Conservation (phyloP, 2,329 filamentous ascomycete species). For the Dactylonectria macrodidyma region DNA sequence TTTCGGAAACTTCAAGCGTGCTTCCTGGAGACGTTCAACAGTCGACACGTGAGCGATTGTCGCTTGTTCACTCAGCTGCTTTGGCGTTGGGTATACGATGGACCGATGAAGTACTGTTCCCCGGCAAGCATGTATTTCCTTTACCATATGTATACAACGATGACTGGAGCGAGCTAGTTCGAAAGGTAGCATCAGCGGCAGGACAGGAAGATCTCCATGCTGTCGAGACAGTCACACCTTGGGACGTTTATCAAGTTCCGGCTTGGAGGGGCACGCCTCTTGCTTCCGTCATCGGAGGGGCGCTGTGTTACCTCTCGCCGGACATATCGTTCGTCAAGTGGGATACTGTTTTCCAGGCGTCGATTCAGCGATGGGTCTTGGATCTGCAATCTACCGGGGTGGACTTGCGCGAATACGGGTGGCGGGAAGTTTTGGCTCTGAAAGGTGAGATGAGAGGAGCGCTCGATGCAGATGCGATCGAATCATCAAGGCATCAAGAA, state of each 20-base stretch:
- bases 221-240: slow-evolving; percentile 39
- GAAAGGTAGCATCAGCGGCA: not conserved
- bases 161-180: slow-evolving; percentile 28
- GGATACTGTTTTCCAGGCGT: slow-evolving; percentile 37
- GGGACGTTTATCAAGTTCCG: slow-evolving; percentile 42
- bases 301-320: slow-evolving; percentile 42
- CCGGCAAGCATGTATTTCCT: not conserved
- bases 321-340: slow-evolving; percentile 30
- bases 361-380: slow-evolving; percentile 36
- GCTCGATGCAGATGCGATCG: slow-evolving; percentile 39
- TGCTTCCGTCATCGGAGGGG: slow-evolving; percentile 44
- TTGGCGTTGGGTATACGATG: slow-evolving; percentile 39
- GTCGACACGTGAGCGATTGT: slow-evolving; percentile 37
- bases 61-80: slow-evolving; percentile 45
- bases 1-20: slow-evolving; percentile 16
- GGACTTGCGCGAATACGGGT: slow-evolving; percentile 44
- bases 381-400: slow-evolving; percentile 34
- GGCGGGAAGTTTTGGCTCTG: slow-evolving; percentile 24
- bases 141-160: slow-evolving; percentile 8
- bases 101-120: slow-evolving; percentile 29
- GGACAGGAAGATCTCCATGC: slow-evolving; percentile 20
- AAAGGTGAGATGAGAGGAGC: slow-evolving; percentile 20
- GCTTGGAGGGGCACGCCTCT: slow-evolving; percentile 45
- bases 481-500: slow-evolving; percentile 14
- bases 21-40: slow-evolving; percentile 16